phyloP scores from a whole-genome alignment of 2,329 filamentous ascomycete species.

The Coniochaeta sp. region DNA sequence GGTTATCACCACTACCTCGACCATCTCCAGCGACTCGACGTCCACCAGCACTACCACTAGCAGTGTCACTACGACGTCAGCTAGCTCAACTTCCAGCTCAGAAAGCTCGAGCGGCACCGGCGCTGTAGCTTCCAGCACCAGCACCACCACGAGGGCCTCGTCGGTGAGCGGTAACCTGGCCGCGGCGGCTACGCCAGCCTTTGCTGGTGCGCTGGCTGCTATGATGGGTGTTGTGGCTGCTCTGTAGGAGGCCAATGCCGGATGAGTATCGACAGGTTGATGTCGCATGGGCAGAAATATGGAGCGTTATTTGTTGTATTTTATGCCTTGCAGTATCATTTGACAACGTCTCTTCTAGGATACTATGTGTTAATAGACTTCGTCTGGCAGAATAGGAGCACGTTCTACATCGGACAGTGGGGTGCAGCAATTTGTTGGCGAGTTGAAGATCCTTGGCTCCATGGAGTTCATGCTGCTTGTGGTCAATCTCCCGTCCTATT shows the following conservation, averaged over 20 bases:
- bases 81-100: neutral
- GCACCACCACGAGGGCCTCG: neutral
- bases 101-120: neutral
- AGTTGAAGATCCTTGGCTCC: too few species aligned
- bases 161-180: neutral
- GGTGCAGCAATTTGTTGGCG: too few species aligned
- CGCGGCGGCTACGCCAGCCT: neutral
- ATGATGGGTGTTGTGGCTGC: neutral
- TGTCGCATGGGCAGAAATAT: neutral
- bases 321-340: neutral
- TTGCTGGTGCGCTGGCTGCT: neutral
- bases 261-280: neutral
- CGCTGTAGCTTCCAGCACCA: neutral
- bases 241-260: neutral
- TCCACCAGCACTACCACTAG: neutral
- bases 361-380: neutral
- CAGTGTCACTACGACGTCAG: neutral
- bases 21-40: neutral
- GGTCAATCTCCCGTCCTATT: too few species aligned
- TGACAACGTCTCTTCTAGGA: neutral
- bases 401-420: too few species aligned
- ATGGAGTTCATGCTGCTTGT: too few species aligned
- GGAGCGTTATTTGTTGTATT: neutral
- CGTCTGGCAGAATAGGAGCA: too few species aligned
- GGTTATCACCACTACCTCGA: neutral